Evolutionary conservation across 176 grass and related monocot species (phyloP).

Genomic region (Chrysopogon serrulatus): DNA sequence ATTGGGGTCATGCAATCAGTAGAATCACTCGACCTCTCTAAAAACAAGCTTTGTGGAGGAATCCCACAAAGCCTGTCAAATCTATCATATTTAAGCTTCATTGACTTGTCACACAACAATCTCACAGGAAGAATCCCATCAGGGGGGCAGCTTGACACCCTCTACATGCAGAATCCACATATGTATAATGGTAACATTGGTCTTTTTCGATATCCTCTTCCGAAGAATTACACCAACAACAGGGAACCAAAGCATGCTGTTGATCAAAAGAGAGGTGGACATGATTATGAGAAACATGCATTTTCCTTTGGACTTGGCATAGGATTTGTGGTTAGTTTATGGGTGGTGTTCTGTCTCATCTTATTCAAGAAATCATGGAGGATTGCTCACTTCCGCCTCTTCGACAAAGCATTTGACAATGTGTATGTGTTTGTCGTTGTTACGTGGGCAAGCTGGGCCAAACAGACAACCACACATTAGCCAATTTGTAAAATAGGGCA

Average conservation of each 20-base stretch:
- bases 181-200: constrained; percentile 18
- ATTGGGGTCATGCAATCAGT: too few relatives aligned
- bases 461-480: background rate
- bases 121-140: too few relatives aligned
- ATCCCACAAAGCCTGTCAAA: too few relatives aligned
- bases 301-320: background rate
- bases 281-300: background rate
- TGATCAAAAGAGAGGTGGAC: background rate
- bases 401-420: too few relatives aligned
- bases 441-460: background rate
- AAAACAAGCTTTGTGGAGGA: too few relatives aligned
- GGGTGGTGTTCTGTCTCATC: background rate
- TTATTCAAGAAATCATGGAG: background rate
- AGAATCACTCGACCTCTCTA: too few relatives aligned
- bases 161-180: background rate
- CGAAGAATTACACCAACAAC: background rate
- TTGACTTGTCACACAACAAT: too few relatives aligned
- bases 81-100: too few relatives aligned
- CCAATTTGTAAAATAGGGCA: background rate
- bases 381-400: too few relatives aligned
- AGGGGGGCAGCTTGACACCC: constrained; percentile 14
- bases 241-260: background rate
- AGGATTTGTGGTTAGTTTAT: background rate
- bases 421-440: too few relatives aligned
- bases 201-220: constrained; percentile 11